Percentiles rank a stretch among this genome's conserved stretches.
phyloP scores from a whole-genome alignment of 2,329 filamentous ascomycete species.

The Aureobasidium sp. region DNA sequence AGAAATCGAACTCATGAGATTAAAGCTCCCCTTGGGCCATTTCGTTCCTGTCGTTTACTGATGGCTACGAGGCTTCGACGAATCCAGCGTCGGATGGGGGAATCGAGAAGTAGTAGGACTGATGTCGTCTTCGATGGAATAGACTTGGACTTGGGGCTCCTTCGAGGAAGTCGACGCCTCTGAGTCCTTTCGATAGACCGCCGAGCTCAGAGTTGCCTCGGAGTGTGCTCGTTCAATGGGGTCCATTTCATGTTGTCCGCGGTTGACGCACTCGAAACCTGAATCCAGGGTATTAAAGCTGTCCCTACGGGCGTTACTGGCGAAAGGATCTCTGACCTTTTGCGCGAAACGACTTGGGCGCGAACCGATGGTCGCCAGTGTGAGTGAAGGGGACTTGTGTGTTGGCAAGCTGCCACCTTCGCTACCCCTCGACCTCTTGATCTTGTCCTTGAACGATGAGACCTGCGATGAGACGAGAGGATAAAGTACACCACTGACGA shows the following conservation, averaged over 20 bases:
- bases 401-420: slow-evolving; percentile 4
- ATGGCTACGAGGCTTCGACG: slow-evolving; percentile 7
- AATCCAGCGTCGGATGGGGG: slow-evolving; percentile 9
- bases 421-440: slow-evolving; percentile 6
- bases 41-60: slow-evolving; percentile 2
- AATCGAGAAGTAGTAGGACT: slow-evolving; percentile 4
- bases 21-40: not conserved
- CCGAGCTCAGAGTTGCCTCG: not conserved
- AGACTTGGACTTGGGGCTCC: slow-evolving; percentile 7
- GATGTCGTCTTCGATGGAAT: slow-evolving; percentile 1
- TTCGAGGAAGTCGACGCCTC: slow-evolving; percentile 11
- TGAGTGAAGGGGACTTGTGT: slow-evolving; percentile 12
- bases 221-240: slow-evolving; percentile 8
- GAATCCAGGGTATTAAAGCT: slow-evolving; percentile 15
- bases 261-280: slow-evolving; percentile 13
- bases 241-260: slow-evolving; percentile 7
- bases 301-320: slow-evolving; percentile 2
- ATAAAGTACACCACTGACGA: slow-evolving; percentile 13
- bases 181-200: slow-evolving; percentile 4
- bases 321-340: slow-evolving; percentile 14
- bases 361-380: slow-evolving; percentile 9
- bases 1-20: slow-evolving; percentile 2
- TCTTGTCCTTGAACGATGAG: slow-evolving; percentile 13
- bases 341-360: slow-evolving; percentile 11
- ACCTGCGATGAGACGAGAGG: slow-evolving; percentile 8